Percentiles rank a stretch among this genome's conserved stretches.
Evolutionary conservation across 495 filamentous ascomycete species (phyloP).

Genomic region (Tuber borchii): DNA sequence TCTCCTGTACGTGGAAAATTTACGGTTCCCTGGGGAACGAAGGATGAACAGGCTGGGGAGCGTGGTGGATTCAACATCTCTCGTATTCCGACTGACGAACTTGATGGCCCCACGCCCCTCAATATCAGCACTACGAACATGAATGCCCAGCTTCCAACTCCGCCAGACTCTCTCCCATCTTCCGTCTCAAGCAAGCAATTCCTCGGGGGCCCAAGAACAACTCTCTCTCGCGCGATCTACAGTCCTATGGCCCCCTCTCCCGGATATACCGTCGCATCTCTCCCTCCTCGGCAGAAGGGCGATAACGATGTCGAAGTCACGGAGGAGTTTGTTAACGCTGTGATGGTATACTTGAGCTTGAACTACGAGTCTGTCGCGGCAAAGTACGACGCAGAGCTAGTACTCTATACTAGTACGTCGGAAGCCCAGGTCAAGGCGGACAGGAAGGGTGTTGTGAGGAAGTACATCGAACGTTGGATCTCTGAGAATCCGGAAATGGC

Average conservation of each 20-base stretch:
- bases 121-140: constrained; percentile 13
- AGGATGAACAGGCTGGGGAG: constrained; percentile 13
- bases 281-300: constrained; percentile 36
- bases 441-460: constrained; percentile 32
- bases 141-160: constrained; percentile 33
- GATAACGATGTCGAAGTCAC: constrained; percentile 35
- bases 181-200: constrained; percentile 18
- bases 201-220: constrained; percentile 14
- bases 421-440: constrained; percentile 31
- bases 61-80: constrained; percentile 19
- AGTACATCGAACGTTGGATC: constrained; percentile 40
- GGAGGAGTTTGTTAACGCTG: constrained; percentile 32
- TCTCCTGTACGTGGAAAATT: constrained; percentile 37
- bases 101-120: constrained; percentile 25
- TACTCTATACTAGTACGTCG: constrained; percentile 26
- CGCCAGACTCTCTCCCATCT: constrained; percentile 31
- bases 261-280: constrained; percentile 40
- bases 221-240: constrained; percentile 30
- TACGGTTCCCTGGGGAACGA: constrained; percentile 23
- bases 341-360: constrained; percentile 39
- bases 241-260: constrained; percentile 36
- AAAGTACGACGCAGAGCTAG: constrained; percentile 39
- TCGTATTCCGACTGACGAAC: constrained; percentile 30
- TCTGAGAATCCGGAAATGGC: constrained; percentile 39
- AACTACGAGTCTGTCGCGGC: constrained; percentile 35